Percentiles rank a stretch among this genome's conserved stretches.
Evolutionary conservation across 768 basidiomycete species (phyloP).

Genomic region (Punctularia strigosozonata): DNA sequence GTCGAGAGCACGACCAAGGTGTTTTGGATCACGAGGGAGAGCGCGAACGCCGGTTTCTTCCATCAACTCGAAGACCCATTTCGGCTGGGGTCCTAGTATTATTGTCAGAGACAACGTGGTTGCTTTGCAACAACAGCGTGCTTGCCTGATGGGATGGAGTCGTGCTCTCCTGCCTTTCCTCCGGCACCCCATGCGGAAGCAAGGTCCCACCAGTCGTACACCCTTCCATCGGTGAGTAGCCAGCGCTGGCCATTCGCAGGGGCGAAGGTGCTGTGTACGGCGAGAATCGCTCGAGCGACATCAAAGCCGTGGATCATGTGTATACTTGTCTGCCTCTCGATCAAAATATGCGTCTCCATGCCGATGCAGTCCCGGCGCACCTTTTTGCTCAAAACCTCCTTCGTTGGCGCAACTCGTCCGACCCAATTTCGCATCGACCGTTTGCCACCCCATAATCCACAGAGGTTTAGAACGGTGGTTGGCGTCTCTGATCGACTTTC

Average conservation of each 20-base stretch:
- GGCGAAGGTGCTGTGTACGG: conserved; percentile 34
- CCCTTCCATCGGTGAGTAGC: conserved; percentile 41
- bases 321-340: conserved; percentile 32
- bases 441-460: conserved; percentile 50
- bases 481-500: conserved; percentile 13
- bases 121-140: background rate
- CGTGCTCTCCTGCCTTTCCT: conserved; percentile 9
- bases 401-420: conserved; percentile 37
- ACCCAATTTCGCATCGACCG: conserved; percentile 42
- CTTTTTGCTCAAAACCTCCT: conserved; percentile 39
- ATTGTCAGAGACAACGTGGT: too few relatives aligned
- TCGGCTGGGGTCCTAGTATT: conserved; percentile 27
- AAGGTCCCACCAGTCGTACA: conserved; percentile 64
- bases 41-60: conserved; percentile 33
- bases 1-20: conserved; percentile 43
- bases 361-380: conserved; percentile 21
- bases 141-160: conserved; percentile 1
- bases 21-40: conserved; percentile 37
- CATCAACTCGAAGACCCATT: conserved; percentile 53
- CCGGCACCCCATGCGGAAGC: conserved; percentile 39
- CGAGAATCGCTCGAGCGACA: conserved; percentile 46
- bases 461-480: conserved; percentile 48
- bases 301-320: conserved; percentile 55
- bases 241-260: conserved; percentile 40
- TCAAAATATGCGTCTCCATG: background rate